Conservation (phyloP, 305 asterid genomes). For the Solanum hybrid region DNA sequence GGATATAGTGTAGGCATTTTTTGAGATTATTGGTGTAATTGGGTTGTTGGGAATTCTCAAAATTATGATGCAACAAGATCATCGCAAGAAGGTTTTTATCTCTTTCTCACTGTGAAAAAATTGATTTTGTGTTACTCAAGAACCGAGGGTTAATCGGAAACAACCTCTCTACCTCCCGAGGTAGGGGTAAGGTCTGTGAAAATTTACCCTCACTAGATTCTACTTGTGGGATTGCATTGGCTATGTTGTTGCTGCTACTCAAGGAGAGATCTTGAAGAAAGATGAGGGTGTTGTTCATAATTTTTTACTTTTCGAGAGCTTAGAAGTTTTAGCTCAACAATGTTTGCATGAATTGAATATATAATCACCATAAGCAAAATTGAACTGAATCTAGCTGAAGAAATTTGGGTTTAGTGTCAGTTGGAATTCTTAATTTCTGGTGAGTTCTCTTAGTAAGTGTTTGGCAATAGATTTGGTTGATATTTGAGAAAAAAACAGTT, state of each 20-base stretch:
- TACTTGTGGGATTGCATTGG: neutral
- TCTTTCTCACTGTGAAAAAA: neutral
- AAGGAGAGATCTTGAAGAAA: constrained; percentile 1
- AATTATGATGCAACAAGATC: constrained; percentile 37
- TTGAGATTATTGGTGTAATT: neutral
- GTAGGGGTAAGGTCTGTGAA: neutral
- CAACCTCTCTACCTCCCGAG: neutral
- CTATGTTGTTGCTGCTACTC: neutral
- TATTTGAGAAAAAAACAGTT: neutral
- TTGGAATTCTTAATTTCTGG: neutral
- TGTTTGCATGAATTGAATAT: neutral
- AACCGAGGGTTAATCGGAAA: neutral
- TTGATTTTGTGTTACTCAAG: neutral
- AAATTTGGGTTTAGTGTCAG: neutral
- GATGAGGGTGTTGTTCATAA: neutral
- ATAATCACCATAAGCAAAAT: neutral
- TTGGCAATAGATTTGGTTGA: neutral
- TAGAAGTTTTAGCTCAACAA: neutral
- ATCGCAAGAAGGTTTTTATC: constrained; percentile 27
- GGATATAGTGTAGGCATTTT: neutral
- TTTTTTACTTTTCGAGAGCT: neutral
- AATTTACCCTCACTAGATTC: neutral
- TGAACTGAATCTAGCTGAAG: neutral
- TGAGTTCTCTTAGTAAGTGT: neutral
- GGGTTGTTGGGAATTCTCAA: neutral